A percentile compares a stretch with the other conserved stretches of the same genome.
phyloP scores from a whole-genome alignment of 2,329 filamentous ascomycete genomes.

The Pseudocercospora pini-densiflorae region DNA sequence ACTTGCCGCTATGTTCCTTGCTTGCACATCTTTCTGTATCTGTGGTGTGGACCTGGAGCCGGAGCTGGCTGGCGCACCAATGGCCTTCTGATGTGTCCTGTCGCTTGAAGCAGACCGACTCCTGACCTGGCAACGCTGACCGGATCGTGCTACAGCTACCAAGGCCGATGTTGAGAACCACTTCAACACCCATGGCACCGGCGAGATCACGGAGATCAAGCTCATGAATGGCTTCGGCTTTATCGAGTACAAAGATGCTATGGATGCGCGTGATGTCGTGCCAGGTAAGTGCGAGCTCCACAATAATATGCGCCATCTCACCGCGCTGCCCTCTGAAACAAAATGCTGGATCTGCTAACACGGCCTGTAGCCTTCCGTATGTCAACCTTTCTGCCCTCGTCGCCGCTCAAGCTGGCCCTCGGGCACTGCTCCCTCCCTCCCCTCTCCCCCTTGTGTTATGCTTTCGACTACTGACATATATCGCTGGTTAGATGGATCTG shows the following conservation, averaged over 20 bases:
- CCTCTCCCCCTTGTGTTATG: conserved; percentile 24
- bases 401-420: conserved; percentile 21
- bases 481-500: conserved; percentile 77
- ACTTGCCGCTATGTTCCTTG: conserved; percentile 22
- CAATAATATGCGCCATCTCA: conserved; percentile 17
- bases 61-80: conserved; percentile 32
- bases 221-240: conserved; percentile 99
- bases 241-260: conserved; percentile 98
- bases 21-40: conserved; percentile 20
- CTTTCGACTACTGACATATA: conserved; percentile 38
- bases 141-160: conserved; percentile 69
- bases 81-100: conserved; percentile 22
- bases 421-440: conserved; percentile 18
- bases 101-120: conserved; percentile 20
- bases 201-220: conserved; percentile 98
- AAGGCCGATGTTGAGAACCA: conserved; percentile 96
- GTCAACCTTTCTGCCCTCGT: conserved; percentile 31
- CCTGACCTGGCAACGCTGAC: conserved; percentile 50
- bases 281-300: conserved; percentile 69
- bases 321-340: conserved; percentile 20
- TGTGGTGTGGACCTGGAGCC: conserved; percentile 32
- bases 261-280: conserved; percentile 98
- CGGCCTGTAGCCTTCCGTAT: conserved; percentile 59
- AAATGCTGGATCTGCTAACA: conserved; percentile 30
- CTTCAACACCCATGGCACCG: conserved; percentile 93